phyloP scores from a whole-genome alignment of 495 filamentous ascomycete species.

The Letharia columbiana region DNA sequence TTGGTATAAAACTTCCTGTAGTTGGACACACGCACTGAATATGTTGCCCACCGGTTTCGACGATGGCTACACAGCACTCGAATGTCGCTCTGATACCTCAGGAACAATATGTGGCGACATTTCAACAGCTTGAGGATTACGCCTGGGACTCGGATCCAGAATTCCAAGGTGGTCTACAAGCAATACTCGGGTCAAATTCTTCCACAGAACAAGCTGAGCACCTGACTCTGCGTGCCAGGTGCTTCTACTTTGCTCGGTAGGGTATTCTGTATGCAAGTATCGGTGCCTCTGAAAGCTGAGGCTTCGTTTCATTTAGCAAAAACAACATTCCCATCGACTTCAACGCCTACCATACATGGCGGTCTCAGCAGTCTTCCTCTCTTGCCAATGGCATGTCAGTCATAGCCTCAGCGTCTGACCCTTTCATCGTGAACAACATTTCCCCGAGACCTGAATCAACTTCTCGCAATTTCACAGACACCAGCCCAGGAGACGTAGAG shows the following conservation, averaged over 20 bases:
- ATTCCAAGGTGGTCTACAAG: conserved; percentile 42
- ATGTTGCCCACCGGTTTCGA: not conserved
- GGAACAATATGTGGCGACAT: conserved; percentile 4
- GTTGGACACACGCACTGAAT: not conserved
- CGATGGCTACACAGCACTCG: conserved; percentile 2
- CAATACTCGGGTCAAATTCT: conserved; percentile 39
- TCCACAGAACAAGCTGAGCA: conserved; percentile 37
- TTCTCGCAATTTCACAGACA: not conserved
- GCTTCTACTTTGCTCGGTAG: conserved; percentile 46
- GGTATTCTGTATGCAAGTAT: not conserved
- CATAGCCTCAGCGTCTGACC: not conserved
- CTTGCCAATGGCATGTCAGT: not conserved
- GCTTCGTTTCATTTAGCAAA: conserved; percentile 29
- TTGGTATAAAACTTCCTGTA: not conserved
- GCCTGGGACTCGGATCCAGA: conserved; percentile 37
- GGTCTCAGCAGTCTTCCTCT: conserved; percentile 11
- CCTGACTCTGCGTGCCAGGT: conserved; percentile 43
- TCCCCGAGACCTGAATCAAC: not conserved
- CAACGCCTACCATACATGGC: conserved; percentile 38
- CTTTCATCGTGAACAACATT: not conserved
- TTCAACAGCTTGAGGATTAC: conserved; percentile 28
- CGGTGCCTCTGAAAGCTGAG: not conserved
- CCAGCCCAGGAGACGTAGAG: conserved; percentile 5
- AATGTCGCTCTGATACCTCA: not conserved
- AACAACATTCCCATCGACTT: conserved; percentile 37